Evolutionary conservation across 2,329 filamentous ascomycete genomes (phyloP).

Genomic region (Coniochaeta hoffmannii): DNA sequence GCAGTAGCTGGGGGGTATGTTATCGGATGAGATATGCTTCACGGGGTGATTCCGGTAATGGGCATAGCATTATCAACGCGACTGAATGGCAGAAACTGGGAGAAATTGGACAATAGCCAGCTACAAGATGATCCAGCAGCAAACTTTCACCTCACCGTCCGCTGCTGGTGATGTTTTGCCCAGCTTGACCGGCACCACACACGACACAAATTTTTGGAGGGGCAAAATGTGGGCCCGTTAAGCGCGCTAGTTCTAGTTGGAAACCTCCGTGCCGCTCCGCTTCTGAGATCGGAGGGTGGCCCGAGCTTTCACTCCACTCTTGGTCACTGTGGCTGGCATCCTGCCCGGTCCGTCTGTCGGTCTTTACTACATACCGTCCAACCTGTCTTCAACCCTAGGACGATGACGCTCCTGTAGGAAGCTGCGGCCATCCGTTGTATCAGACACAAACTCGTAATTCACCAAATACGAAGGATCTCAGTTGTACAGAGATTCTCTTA

Average conservation of each 20-base stretch:
- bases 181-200: not conserved
- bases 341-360: not conserved
- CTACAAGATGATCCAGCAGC: not conserved
- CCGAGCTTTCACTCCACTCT: not conserved
- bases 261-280: not conserved
- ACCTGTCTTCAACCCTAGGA: not conserved
- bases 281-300: not conserved
- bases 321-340: not conserved
- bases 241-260: not conserved
- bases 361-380: not conserved
- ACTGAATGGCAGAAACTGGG: not conserved
- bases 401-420: not conserved
- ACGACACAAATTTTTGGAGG: slow-evolving; percentile 2
- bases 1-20: not conserved
- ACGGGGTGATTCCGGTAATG: not conserved
- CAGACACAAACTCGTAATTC: not conserved
- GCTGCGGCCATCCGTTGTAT: not conserved
- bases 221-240: not conserved
- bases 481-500: not conserved
- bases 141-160: not conserved
- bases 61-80: not conserved
- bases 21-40: not conserved
- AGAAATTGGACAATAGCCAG: not conserved
- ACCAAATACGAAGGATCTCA: not conserved
- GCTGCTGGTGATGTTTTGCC: not conserved